Conservation (phyloP, 2,329 filamentous ascomycete species). For the Cladophialophora carrionii region DNA sequence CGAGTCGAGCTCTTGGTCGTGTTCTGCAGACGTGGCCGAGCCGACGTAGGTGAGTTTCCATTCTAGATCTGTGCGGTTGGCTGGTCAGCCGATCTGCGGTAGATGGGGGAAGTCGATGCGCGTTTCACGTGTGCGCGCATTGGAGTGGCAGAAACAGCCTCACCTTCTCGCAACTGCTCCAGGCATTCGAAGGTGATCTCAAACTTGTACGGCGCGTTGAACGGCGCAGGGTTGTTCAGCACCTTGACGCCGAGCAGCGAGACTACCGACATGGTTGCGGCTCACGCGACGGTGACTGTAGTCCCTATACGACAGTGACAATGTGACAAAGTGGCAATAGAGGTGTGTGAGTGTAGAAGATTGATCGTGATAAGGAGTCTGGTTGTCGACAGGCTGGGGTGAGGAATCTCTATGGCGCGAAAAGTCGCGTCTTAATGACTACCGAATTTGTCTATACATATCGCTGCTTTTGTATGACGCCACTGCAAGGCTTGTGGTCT, state of each 20-base stretch:
- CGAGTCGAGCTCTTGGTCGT: constrained; percentile 97
- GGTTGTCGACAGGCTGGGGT: background rate
- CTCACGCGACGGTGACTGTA: background rate
- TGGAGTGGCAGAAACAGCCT: background rate
- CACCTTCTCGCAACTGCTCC: constrained; percentile 90
- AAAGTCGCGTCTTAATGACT: constrained; percentile 9
- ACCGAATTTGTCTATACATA: background rate
- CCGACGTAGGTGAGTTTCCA: constrained; percentile 99
- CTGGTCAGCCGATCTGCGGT: constrained; percentile 16
- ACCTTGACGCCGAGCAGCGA: constrained; percentile 94
- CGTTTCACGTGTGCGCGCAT: background rate
- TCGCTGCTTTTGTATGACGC: background rate
- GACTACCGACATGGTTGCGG: constrained; percentile 81
- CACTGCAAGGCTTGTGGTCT: too few species aligned
- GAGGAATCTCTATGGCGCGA: background rate
- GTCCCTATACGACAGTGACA: background rate
- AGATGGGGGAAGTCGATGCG: background rate
- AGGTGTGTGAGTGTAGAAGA: background rate
- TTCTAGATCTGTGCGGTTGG: constrained; percentile 72
- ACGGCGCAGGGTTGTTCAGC: constrained; percentile 94
- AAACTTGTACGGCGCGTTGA: constrained; percentile 90
- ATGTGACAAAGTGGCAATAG: background rate
- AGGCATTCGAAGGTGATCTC: constrained; percentile 99
- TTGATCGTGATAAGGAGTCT: background rate
- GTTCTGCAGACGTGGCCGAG: constrained; percentile 93